Evolutionary conservation across 306 rosid genomes (phyloP), one percentile per base, ranked within the genome.

Genomic region (Quillaja saponaria): DNA sequence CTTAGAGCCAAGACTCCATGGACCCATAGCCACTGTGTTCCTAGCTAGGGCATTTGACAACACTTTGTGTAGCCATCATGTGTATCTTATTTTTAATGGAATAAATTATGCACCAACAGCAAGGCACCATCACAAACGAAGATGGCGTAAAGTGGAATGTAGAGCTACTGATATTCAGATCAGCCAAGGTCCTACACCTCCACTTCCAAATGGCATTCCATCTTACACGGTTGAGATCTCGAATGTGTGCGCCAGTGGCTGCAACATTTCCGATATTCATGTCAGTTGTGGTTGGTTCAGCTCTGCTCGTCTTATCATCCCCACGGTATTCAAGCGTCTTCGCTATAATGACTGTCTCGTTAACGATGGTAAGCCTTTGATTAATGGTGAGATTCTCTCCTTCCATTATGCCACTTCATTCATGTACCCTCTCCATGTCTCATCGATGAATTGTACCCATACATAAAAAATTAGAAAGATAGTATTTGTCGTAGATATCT

Each of bases 261-360:
- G 83, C 54, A 53, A 75, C 71, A 70, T 81, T 17, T 67, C 80
- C 49, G 18, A 81, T 75, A 71, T 81, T 58, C 86, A 81, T 48
- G 42, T 77, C 34, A 70, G 56, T 42, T 81, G 86, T 60, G 86
- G 83, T 40, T 77, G 80, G 83, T 81, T 81, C 28, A 81, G 86
- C 83, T 81, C 83, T 0, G 78, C 47, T 6, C 55, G 68, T n/a
- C 28, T 77, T 53, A 64, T 81, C 16, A 77, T 70, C 35, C 86
- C 78, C 2, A 42, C 7, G 13, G 49, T 81, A 13, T 81, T 81
- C 34, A 17, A 62, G 56, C 63, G 83, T 51, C 7, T 73, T 6
- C 3, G 40, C 34, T 73, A 66, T 46, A 75, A 66, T 34, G 78
- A 81, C 42, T 81, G 86, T 52, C 71, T 81, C 1, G 71, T 81